Evolutionary conservation across 2,329 filamentous ascomycete species (phyloP), one percentile per base, ranked within the genome.

Genomic region (Epichloe gansuensis): DNA sequence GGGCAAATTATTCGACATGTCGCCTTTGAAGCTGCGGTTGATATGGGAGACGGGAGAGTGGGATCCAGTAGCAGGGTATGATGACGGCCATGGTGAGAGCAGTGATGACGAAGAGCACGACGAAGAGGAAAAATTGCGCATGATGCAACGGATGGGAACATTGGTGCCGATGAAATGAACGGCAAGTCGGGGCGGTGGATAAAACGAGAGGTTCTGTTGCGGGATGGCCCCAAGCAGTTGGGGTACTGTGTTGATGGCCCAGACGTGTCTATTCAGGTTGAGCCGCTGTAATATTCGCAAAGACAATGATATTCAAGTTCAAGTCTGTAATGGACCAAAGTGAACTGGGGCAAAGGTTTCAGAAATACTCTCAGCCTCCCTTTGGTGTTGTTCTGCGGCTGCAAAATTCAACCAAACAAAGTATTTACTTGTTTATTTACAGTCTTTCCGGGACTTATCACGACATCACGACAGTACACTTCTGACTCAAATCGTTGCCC

Each of bases 31-130:
- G 43, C 70, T 91, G 55, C 76, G 75, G 42, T 67, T 97, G 48
- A 71, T 93, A 0, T 95, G 88, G 86, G 89, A 95, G 70, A 95
- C 90, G 8, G 88, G 88, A 21, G 91, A 96, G 67, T 88, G 86
- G 81, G 89, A 95, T 66, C 88, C 88, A 0, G 82, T 89, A 0
- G 77, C 77, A 8, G 76, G 78, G 55, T 79, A 81, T 59, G 76
- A 82, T 56, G 75, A 80, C 4, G 75, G 77, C 34, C 80, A 80
- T 44, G 76, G 71, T 51, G 74, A 73, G 45, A 75, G 72, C 58
- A 77, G 75, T 46, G 77, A 78, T 34, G 76, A 77, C 6, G 74
- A 77, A 34, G 73, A 75, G 5, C 56, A 47, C 38, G 55, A 57
- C 6, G 50, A 51, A 35, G 59, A 59, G 31, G 53, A 23, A 54